phyloP scores from a whole-genome alignment of 345 rosid genomes.

The Syzygium aromaticum region DNA sequence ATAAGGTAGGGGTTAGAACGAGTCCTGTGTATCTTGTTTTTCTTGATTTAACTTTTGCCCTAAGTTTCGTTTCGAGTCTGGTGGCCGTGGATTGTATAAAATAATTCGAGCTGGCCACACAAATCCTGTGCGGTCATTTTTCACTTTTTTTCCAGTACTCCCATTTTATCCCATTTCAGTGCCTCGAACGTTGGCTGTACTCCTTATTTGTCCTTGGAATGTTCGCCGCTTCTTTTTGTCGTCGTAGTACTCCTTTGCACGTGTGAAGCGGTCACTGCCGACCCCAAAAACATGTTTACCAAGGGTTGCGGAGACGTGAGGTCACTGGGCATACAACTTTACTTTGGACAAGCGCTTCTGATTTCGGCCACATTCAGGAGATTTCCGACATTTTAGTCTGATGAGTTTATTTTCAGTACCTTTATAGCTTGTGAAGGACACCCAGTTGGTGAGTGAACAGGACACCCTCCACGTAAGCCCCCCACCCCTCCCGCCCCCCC shows the following conservation, averaged over 20 bases:
- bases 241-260: background rate
- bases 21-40: background rate
- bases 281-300: background rate
- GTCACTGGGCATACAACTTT: background rate
- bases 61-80: constrained; percentile 11
- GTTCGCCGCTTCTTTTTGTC: background rate
- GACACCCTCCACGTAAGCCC: background rate
- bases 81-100: constrained; percentile 29
- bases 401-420: background rate
- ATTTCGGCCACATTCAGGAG: background rate
- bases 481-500: too few relatives aligned
- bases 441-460: background rate
- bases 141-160: background rate
- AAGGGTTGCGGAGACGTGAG: background rate
- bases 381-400: background rate
- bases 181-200: background rate
- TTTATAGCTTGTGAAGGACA: background rate
- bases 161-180: background rate
- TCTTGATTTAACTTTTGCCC: background rate
- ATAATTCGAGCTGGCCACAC: constrained; percentile 24
- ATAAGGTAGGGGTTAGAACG: constrained; percentile 12
- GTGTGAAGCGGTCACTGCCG: background rate
- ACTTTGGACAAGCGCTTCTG: background rate
- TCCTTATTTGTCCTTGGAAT: background rate
- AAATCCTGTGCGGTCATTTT: background rate